Evolutionary conservation across 108 stramenopile species (phyloP).

Genomic region (Hondaea fermentalgiana): DNA sequence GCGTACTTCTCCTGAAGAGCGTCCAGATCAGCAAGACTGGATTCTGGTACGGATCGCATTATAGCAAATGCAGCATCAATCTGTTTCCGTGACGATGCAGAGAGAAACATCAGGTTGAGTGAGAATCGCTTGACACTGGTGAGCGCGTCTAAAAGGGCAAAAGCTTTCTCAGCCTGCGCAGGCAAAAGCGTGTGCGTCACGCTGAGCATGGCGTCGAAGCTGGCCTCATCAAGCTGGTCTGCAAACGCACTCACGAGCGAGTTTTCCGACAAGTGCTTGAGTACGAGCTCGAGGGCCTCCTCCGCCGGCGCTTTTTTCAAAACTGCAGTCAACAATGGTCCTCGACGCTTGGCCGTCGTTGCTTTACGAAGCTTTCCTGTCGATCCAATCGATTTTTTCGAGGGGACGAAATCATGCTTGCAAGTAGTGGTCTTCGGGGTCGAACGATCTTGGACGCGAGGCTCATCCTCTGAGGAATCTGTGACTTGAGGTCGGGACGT

Average conservation of each 20-base stretch:
- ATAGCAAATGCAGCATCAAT: not conserved
- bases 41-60: not conserved
- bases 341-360: not conserved
- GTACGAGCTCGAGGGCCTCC: not conserved
- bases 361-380: too few relatives aligned
- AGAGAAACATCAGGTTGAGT: not conserved
- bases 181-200: not conserved
- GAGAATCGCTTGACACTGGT: not conserved
- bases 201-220: not conserved
- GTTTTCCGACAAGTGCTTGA: not conserved
- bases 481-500: too few relatives aligned
- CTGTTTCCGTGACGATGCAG: not conserved
- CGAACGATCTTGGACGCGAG: too few relatives aligned
- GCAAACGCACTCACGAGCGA: not conserved
- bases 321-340: not conserved
- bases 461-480: too few relatives aligned
- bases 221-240: not conserved
- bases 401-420: too few relatives aligned
- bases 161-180: not conserved
- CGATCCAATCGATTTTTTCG: too few relatives aligned
- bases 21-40: not conserved
- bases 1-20: not conserved
- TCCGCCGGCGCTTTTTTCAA: not conserved
- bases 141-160: not conserved
- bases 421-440: too few relatives aligned